Conservation (phyloP, 2,329 filamentous ascomycete species). For the Fusarium transvaalense region DNA sequence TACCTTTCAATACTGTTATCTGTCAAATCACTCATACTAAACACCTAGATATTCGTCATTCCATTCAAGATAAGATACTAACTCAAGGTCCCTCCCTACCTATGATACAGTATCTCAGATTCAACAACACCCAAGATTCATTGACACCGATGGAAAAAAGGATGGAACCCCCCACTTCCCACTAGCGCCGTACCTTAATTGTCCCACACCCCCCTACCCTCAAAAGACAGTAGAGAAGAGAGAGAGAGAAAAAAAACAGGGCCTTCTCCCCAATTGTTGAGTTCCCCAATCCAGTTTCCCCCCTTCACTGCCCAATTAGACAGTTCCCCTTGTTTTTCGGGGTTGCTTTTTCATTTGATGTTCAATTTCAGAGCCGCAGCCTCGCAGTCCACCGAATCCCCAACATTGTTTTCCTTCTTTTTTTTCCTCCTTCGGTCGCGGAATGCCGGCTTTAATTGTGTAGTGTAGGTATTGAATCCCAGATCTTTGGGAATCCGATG, state of each 20-base stretch:
- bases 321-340: conserved; percentile 16
- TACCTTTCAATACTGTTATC: not conserved
- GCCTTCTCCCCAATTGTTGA: conserved; percentile 52
- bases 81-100: no score
- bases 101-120: conserved; percentile 10
- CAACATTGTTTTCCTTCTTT: conserved; percentile 37
- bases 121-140: conserved; percentile 5
- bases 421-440: not conserved
- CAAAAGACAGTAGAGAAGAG: not conserved
- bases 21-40: not conserved
- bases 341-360: not conserved
- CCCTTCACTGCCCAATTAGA: conserved; percentile 38
- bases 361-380: conserved; percentile 43
- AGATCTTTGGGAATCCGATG: conserved; percentile 1
- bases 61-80: not conserved
- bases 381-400: conserved; percentile 44
- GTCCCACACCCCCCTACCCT: conserved; percentile 17
- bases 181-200: conserved; percentile 44
- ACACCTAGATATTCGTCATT: not conserved
- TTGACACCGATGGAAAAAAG: not conserved
- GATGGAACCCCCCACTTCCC: conserved; percentile 34
- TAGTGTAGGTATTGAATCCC: not conserved
- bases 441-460: conserved; percentile 8
- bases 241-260: conserved; percentile 26
- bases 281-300: conserved; percentile 41